Base-by-base conservation (phyloP, 1,284 basidiomycete species). In the Microbotryum saponariae region DNA sequence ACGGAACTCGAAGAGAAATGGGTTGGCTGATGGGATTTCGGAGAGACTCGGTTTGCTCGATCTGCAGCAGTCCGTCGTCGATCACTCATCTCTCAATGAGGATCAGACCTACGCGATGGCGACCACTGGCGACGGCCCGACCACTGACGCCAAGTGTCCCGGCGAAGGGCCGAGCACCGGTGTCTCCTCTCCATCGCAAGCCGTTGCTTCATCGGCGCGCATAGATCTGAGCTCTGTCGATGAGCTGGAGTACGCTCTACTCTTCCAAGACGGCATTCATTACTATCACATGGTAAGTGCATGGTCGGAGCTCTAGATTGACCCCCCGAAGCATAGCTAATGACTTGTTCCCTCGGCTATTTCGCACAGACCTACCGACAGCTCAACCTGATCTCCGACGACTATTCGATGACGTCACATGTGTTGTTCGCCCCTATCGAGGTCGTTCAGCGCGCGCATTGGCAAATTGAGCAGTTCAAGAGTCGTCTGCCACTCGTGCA, bases 191-290 rank as follows among this genome's bases (percentile, higher is more conserved):
- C 8, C 37, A 37, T 42, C 37, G 12, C 37, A 42, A 12, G 37
- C 12, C 4, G 14, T 16, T 18, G 14, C 37, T 14, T 42, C 37
- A 42, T 42, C 37, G 37, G 37, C 37, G 37, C 37, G 37, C 25
- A 25, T 54, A 50, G 53, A 56, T 29, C 51, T 87, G 80, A 77
- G 76, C 33, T 31, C 49, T 25, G 49, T 4, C 10, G 58, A 59
- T 9, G 73, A 74, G 51, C 51, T 45, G 10, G 72, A 74, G 58
- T 73, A 73, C 60, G 54, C 64, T n/a, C 79, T 77, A 60, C 80
- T 94, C 70, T 94, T 97, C 73, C 76, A 81, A 42, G 78, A 82
- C 31, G 88, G 88, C 6, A 89, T 96, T 31, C 88, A 91, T 76
- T 96, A 94, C 74, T 79, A 82, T 14, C 90, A 92, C 73, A 89